Evolutionary conservation across 2,329 filamentous ascomycete genomes (phyloP).

Genomic region (Cladophialophora carrionii): DNA sequence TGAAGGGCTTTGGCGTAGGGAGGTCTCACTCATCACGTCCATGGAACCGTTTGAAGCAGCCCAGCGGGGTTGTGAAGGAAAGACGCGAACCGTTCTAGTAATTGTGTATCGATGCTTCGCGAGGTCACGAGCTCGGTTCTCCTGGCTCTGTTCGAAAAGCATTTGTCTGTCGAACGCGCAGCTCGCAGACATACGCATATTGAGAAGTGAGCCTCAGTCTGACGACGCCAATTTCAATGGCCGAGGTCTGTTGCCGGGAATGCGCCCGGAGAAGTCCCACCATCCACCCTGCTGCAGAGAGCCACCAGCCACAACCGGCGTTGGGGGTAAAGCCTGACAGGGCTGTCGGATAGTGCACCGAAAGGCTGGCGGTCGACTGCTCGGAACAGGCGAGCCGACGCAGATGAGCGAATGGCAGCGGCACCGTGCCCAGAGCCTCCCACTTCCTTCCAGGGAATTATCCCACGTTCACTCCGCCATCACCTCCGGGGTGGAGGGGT

Average conservation of each 20-base stretch:
- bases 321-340: constrained; percentile 4
- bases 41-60: background rate
- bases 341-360: constrained; percentile 13
- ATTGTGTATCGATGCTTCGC: no score
- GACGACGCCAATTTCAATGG: background rate
- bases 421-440: background rate
- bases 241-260: background rate
- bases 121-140: no score
- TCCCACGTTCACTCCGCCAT: constrained; percentile 1
- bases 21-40: no score
- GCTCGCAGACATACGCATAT: background rate
- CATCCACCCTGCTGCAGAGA: background rate
- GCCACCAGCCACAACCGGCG: background rate
- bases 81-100: background rate
- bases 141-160: background rate
- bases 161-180: background rate
- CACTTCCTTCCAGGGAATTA: constrained; percentile 1
- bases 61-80: background rate
- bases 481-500: constrained; percentile 7
- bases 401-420: background rate
- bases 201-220: background rate
- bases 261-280: constrained; percentile 10
- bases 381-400: background rate
- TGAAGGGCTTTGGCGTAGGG: no score
- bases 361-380: background rate